Conservation (phyloP, 2,329 filamentous ascomycete genomes). For the Colletotrichum incanum region DNA sequence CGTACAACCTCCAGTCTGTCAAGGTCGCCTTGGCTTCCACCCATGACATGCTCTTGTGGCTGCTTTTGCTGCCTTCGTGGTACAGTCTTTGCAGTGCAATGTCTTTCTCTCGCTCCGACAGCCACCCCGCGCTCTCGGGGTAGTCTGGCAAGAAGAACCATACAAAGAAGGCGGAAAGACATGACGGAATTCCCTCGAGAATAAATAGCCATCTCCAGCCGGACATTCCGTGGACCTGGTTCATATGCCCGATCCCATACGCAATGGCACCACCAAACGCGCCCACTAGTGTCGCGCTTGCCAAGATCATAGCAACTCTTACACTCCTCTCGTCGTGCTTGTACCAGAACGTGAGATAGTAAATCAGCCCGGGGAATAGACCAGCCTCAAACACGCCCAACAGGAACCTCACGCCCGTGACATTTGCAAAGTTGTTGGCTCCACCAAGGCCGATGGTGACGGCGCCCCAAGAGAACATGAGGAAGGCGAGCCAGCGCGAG, state of each 20-base stretch:
- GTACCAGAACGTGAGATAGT: conserved; percentile 63
- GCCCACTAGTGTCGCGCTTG: conserved; percentile 50
- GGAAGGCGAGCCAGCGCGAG: conserved; percentile 54
- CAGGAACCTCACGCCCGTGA: conserved; percentile 59
- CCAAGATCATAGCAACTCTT: conserved; percentile 61
- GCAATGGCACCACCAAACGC: conserved; percentile 54
- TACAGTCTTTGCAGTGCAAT: conserved; percentile 64
- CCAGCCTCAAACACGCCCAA: conserved; percentile 61
- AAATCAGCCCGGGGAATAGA: conserved; percentile 58
- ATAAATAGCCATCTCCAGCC: conserved; percentile 58
- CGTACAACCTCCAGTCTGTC: conserved; percentile 78
- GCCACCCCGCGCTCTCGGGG: conserved; percentile 58
- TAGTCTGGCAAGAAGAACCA: conserved; percentile 60
- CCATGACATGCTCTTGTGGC: conserved; percentile 75
- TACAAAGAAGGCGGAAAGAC: conserved; percentile 44
- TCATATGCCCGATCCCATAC: conserved; percentile 51
- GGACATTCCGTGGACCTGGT: conserved; percentile 46
- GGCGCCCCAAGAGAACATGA: conserved; percentile 57
- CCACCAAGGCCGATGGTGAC: conserved; percentile 57
- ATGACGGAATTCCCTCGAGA: conserved; percentile 60
- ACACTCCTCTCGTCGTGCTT: conserved; percentile 60
- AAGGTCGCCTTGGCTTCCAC: conserved; percentile 79
- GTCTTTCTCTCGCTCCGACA: conserved; percentile 60
- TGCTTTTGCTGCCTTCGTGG: conserved; percentile 67
- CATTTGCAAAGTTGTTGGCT: conserved; percentile 54